A percentile compares a stretch with the other conserved stretches of the same genome.
phyloP scores from a whole-genome alignment of 345 rosid genomes.

The Schrenkiella parvula region DNA sequence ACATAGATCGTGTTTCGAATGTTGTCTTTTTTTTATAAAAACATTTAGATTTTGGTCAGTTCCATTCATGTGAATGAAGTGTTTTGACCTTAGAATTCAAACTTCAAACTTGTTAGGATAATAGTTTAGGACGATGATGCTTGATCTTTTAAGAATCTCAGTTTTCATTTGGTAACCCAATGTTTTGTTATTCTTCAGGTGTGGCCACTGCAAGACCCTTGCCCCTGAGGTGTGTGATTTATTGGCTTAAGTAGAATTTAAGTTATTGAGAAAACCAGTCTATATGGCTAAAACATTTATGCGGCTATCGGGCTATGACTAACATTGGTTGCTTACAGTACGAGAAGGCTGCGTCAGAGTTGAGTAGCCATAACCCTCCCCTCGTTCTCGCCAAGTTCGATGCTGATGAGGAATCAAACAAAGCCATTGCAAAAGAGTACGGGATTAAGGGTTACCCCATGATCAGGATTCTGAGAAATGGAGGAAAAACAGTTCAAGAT shows the following conservation, averaged over 20 bases:
- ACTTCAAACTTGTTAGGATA: neutral
- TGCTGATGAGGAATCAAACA: constrained; percentile 74
- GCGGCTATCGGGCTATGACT: neutral
- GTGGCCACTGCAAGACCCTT: constrained; percentile 91
- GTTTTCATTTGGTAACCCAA: no score
- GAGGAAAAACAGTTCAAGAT: constrained; percentile 74
- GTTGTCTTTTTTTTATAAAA: neutral
- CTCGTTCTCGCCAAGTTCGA: constrained; percentile 81
- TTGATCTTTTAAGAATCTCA: neutral
- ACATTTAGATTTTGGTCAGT: neutral
- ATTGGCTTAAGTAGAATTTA: neutral
- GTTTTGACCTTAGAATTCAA: neutral
- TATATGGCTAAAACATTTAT: neutral
- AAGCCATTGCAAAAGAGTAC: constrained; percentile 47
- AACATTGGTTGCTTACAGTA: constrained; percentile 41
- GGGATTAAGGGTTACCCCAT: constrained; percentile 89
- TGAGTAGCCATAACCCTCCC: constrained; percentile 65
- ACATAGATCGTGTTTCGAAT: neutral
- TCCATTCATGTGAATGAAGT: no score
- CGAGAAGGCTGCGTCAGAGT: constrained; percentile 84
- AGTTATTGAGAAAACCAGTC: neutral
- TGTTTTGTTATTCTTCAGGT: constrained; percentile 48
- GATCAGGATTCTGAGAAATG: constrained; percentile 73
- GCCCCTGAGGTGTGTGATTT: constrained; percentile 89
- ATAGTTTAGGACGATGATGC: no score